phyloP scores from a whole-genome alignment of 148 eudicot genomes.

The Polygonum aviculare region DNA sequence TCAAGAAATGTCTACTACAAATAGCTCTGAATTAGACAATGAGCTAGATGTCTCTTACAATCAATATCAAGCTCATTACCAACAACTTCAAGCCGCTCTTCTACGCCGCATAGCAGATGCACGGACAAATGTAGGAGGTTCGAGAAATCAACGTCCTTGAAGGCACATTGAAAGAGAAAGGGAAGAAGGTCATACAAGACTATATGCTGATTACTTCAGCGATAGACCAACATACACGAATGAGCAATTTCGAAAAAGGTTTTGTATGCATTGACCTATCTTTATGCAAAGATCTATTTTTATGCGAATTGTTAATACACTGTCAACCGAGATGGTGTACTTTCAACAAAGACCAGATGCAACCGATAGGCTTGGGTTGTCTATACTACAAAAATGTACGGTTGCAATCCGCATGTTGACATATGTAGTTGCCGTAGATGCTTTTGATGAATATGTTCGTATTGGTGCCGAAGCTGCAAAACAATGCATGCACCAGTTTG shows the following conservation, averaged over 20 bases:
- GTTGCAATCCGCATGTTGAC: background rate
- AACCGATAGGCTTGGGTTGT: background rate
- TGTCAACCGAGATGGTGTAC: background rate
- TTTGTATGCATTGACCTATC: background rate
- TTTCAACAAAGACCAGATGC: background rate
- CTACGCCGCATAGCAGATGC: too few relatives aligned
- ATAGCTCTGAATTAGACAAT: too few relatives aligned
- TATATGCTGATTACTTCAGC: too few relatives aligned
- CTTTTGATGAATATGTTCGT: background rate
- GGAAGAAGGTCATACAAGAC: too few relatives aligned
- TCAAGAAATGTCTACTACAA: too few relatives aligned
- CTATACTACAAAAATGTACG: background rate
- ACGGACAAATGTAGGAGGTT: too few relatives aligned
- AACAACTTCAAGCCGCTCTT: too few relatives aligned
- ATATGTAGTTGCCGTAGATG: background rate
- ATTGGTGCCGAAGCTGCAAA: background rate
- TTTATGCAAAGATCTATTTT: background rate
- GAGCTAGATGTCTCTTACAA: too few relatives aligned
- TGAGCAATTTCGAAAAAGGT: background rate
- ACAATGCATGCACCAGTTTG: background rate
- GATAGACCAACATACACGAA: too few relatives aligned
- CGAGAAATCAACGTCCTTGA: too few relatives aligned
- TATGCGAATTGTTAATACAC: background rate
- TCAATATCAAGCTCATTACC: too few relatives aligned
- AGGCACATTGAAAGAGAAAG: too few relatives aligned